Percentiles rank a stretch among this genome's conserved stretches.
Conservation (phyloP, 352 stramenopile genomes). For the Phytophthora hybrid region DNA sequence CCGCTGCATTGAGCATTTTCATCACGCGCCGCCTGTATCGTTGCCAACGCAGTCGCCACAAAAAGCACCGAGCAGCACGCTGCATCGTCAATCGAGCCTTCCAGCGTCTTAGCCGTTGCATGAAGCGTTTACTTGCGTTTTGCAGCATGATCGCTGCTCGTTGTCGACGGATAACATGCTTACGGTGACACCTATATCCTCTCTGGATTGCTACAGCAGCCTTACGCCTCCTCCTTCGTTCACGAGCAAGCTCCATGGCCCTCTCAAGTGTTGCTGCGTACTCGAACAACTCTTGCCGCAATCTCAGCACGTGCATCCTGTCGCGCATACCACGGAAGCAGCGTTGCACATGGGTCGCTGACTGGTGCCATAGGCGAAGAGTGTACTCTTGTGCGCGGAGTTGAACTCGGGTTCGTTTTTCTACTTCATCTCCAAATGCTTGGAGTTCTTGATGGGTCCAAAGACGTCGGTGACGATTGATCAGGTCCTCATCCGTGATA, state of each 20-base stretch:
- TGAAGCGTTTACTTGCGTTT: conserved; percentile 33
- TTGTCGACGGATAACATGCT: conserved; percentile 29
- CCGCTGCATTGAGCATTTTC: conserved; percentile 39
- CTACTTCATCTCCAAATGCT: conserved; percentile 48
- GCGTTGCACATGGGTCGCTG: conserved; percentile 52
- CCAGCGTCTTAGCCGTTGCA: conserved; percentile 44
- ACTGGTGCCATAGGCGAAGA: conserved; percentile 48
- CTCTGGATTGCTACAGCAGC: conserved; percentile 50
- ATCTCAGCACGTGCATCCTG: conserved; percentile 42
- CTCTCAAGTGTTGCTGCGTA: conserved; percentile 33
- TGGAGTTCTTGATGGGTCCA: conserved; percentile 59
- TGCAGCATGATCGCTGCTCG: conserved; percentile 45
- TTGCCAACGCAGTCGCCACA: conserved; percentile 41
- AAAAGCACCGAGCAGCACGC: conserved; percentile 43
- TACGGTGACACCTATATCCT: conserved; percentile 39
- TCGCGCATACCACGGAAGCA: conserved; percentile 46
- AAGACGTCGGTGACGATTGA: conserved; percentile 44
- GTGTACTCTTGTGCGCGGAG: conserved; percentile 48
- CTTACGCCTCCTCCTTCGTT: conserved; percentile 30
- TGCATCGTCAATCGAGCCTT: conserved; percentile 46
- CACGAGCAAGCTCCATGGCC: conserved; percentile 30
- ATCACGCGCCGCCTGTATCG: conserved; percentile 37
- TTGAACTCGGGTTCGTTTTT: conserved; percentile 43
- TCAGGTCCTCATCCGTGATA: conserved; percentile 50
- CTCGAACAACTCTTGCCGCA: conserved; percentile 39